These are phyloP conservation scores for Hymenoscyphus fraxineus DNA, from an alignment of 2,329 filamentous ascomycete species.

Conservation along the genomic window DNA sequence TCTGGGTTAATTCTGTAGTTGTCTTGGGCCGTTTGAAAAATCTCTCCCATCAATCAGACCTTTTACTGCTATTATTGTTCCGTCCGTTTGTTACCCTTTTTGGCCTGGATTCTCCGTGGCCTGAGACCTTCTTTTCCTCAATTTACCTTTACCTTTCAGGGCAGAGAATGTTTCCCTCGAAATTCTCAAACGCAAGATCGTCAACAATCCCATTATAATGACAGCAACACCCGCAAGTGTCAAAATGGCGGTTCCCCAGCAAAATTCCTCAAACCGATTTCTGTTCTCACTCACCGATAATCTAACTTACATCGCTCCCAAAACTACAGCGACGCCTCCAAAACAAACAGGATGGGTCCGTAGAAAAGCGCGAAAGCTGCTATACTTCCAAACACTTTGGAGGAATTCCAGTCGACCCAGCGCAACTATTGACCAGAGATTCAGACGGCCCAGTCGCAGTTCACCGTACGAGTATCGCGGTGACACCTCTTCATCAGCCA, in stretches of 20 bases:
- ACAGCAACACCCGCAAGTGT: conserved; percentile 2
- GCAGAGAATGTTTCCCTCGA: neutral
- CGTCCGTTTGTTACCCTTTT: too few species aligned
- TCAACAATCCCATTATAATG: neutral
- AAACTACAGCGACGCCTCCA: neutral
- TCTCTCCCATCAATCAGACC: too few species aligned
- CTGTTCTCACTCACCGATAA: conserved; percentile 5
- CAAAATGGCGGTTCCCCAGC: neutral
- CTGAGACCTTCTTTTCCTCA: neutral
- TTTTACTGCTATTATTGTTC: too few species aligned
- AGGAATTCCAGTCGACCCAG: conserved; percentile 6
- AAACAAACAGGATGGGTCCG: conserved; percentile 10
- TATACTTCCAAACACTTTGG: conserved; percentile 7
- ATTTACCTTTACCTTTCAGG: neutral
- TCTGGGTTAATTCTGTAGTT: too few species aligned
- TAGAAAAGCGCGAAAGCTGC: conserved; percentile 10
- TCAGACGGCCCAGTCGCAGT: conserved; percentile 29
- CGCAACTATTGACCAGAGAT: conserved; percentile 12
- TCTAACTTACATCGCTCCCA: conserved; percentile 14
- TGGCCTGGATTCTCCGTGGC: neutral
- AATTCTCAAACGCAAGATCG: neutral
- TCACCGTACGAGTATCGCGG: conserved; percentile 35
- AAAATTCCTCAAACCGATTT: neutral
- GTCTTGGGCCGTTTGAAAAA: too few species aligned
- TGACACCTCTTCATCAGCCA: conserved; percentile 18